Conservation (phyloP, 148 eudicot species). For the Rhododendron henanense region DNA sequence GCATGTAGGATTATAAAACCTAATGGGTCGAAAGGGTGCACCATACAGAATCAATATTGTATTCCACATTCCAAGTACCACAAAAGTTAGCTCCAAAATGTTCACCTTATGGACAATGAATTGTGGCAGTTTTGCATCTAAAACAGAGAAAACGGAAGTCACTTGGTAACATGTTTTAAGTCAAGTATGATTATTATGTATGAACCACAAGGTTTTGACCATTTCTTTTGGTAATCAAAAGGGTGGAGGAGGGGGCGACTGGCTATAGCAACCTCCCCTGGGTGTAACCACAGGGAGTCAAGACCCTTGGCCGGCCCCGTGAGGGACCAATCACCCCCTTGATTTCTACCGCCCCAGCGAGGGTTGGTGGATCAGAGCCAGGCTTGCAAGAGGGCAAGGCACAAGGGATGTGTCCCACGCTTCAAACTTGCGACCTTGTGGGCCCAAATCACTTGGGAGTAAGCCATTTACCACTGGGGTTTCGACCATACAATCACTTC, state of each 20-base stretch:
- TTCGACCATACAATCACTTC: neutral
- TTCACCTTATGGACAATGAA: neutral
- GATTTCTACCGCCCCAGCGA: neutral
- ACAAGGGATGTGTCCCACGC: neutral
- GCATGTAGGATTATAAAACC: neutral
- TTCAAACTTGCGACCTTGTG: neutral
- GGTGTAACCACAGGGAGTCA: neutral
- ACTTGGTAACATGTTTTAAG: neutral
- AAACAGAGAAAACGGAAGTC: neutral
- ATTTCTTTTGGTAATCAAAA: neutral
- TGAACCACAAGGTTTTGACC: neutral
- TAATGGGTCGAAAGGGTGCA: neutral
- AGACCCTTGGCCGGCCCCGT: neutral
- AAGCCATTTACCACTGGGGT: neutral
- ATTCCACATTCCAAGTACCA: neutral
- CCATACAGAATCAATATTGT: neutral
- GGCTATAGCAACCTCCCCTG: neutral
- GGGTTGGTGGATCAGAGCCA: neutral
- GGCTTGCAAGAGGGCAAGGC: neutral
- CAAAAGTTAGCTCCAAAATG: neutral
- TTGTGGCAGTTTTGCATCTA: neutral
- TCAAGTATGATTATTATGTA: neutral
- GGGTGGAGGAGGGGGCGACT: neutral
- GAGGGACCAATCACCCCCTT: neutral
- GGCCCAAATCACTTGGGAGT: neutral